Conservation (phyloP, 768 basidiomycete genomes). For the Collybia mongolica region DNA sequence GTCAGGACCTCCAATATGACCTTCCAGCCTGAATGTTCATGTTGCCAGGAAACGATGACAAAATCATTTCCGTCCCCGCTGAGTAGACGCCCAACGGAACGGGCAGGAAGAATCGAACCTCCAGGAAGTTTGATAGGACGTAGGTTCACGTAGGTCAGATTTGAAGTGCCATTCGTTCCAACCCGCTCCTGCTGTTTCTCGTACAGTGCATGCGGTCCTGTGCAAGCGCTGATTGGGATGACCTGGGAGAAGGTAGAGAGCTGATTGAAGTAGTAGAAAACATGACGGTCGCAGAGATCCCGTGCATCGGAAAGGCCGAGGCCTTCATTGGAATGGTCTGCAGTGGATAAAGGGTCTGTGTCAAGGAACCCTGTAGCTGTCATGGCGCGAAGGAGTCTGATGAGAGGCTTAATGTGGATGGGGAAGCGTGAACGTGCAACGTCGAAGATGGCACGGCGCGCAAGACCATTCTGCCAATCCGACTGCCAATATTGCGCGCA, state of each 20-base stretch:
- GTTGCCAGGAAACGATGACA: conserved; percentile 76
- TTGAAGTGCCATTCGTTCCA: conserved; percentile 43
- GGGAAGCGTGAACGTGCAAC: conserved; percentile 84
- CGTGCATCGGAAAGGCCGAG: conserved; percentile 44
- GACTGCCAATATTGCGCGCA: conserved; percentile 82
- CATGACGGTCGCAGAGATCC: conserved; percentile 61
- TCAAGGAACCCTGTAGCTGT: conserved; percentile 76
- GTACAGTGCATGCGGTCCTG: conserved; percentile 69
- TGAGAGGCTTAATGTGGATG: conserved; percentile 66
- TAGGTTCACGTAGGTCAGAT: conserved; percentile 62
- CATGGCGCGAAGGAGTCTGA: conserved; percentile 75
- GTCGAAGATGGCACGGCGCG: conserved; percentile 81
- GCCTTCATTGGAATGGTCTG: conserved; percentile 42
- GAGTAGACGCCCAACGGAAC: conserved; percentile 67
- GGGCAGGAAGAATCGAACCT: conserved; percentile 65
- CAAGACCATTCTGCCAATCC: conserved; percentile 65
- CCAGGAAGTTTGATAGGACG: conserved; percentile 75
- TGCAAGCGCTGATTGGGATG: conserved; percentile 58
- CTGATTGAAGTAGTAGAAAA: conserved; percentile 73
- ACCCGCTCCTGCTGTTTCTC: conserved; percentile 67
- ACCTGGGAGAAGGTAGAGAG: conserved; percentile 77
- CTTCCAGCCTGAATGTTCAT: conserved; percentile 85
- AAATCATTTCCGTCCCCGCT: conserved; percentile 70
- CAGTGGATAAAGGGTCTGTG: conserved; percentile 62
- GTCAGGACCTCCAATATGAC: conserved; percentile 78